phyloP scores from a whole-genome alignment of 2,329 filamentous ascomycete genomes.

The Clonostachys rosea region DNA sequence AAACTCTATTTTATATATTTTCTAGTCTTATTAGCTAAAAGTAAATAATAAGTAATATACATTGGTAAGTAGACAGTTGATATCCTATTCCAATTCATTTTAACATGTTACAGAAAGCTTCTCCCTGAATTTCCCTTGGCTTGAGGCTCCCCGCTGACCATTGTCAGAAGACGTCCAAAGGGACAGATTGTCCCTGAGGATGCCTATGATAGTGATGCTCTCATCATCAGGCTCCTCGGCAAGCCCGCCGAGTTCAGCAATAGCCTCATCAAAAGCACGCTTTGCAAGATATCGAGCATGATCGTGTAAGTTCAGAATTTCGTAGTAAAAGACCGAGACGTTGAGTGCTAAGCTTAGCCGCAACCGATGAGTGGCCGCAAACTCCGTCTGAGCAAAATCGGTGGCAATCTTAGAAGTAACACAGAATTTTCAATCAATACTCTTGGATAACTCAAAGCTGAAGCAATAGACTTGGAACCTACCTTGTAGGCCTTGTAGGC shows the following conservation, averaged over 20 bases:
- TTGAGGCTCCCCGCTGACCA: conserved; percentile 21
- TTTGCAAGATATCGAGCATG: conserved; percentile 97
- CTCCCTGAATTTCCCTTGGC: no score
- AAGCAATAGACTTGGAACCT: conserved; percentile 19
- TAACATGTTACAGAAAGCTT: no score
- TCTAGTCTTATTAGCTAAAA: no score
- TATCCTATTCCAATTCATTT: no score
- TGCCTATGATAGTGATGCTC: conserved; percentile 97
- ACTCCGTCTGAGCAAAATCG: conserved; percentile 95
- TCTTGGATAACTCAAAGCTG: neutral
- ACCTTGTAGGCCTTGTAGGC: conserved; percentile 98
- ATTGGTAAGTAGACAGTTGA: no score
- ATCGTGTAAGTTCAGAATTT: conserved; percentile 97
- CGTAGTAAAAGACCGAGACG: conserved; percentile 99
- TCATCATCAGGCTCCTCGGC: conserved; percentile 98
- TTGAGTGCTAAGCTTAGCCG: conserved; percentile 95
- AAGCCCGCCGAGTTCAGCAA: conserved; percentile 95
- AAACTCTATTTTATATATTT: no score
- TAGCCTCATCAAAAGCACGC: conserved; percentile 98
- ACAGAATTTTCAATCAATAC: no score
- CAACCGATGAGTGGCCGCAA: conserved; percentile 96
- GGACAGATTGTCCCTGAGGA: conserved; percentile 95
- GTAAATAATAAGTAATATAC: no score
- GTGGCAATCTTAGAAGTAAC: conserved; percentile 78
- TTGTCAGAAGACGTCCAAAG: conserved; percentile 96